Conservation (phyloP, 805 yeast species). For the Alloascoidea africana region DNA sequence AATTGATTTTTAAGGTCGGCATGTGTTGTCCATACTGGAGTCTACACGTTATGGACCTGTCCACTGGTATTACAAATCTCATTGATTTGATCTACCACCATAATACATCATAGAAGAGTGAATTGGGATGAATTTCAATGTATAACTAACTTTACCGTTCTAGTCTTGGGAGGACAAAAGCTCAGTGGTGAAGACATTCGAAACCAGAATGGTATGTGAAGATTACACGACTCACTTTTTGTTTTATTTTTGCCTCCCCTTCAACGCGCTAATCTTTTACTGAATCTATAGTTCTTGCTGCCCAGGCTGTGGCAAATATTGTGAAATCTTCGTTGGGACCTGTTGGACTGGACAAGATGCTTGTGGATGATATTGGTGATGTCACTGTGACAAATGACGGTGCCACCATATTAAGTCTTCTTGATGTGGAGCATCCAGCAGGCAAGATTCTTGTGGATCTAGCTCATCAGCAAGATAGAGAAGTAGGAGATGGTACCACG, state of each 20-base stretch:
- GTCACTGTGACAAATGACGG: slow-evolving; percentile 98
- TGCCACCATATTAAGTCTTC: slow-evolving; percentile 79
- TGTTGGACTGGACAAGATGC: slow-evolving; percentile 95
- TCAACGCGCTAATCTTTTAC: background rate
- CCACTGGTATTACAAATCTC: too few relatives aligned
- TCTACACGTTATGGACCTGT: too few relatives aligned
- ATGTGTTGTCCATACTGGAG: too few relatives aligned
- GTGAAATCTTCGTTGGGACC: slow-evolving; percentile 94
- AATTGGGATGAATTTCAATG: background rate
- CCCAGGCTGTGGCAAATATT: slow-evolving; percentile 70
- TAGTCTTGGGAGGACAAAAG: slow-evolving; percentile 87
- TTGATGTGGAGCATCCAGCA: slow-evolving; percentile 98
- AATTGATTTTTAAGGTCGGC: too few relatives aligned
- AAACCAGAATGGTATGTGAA: slow-evolving; percentile 56
- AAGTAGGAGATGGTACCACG: slow-evolving; percentile 97
- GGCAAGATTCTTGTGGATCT: slow-evolving; percentile 93
- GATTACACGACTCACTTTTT: background rate
- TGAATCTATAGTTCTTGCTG: slow-evolving; percentile 46
- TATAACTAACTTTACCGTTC: slow-evolving; percentile 6
- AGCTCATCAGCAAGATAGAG: slow-evolving; percentile 98
- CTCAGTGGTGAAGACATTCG: slow-evolving; percentile 92
- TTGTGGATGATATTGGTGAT: slow-evolving; percentile 98
- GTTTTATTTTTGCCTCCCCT: background rate
- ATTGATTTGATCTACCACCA: too few relatives aligned
- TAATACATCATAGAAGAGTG: background rate